Percentiles rank a stretch among this genome's conserved stretches.
These are phyloP conservation scores for Plectosphaerella plurivora DNA, from an alignment of 2,329 filamentous ascomycete genomes.

Conservation along the genomic window DNA sequence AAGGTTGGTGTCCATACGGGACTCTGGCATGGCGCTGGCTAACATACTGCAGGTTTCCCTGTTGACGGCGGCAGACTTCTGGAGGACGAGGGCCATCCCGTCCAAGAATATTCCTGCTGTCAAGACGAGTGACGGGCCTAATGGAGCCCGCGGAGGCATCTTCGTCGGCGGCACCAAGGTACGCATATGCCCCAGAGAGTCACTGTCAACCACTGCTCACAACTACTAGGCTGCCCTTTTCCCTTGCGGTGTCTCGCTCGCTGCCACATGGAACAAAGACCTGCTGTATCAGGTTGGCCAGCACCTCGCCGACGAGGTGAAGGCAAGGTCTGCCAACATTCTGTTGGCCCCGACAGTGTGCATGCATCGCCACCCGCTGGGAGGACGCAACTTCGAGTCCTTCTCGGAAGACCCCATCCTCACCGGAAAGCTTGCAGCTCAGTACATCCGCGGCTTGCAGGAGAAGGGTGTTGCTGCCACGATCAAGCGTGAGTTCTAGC, in stretches of 20 bases:
- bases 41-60: constrained; percentile 45
- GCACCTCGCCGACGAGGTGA: constrained; percentile 66
- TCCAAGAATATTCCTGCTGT: constrained; percentile 60
- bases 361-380: constrained; percentile 76
- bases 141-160: constrained; percentile 63
- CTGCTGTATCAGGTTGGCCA: constrained; percentile 66
- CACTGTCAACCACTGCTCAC: constrained; percentile 9
- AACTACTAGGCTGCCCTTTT: constrained; percentile 63
- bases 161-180: constrained; percentile 65
- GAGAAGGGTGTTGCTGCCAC: constrained; percentile 71
- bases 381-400: constrained; percentile 83
- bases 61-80: constrained; percentile 61
- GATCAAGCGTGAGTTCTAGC: constrained; percentile 59
- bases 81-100: constrained; percentile 62
- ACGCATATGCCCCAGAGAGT: constrained; percentile 9
- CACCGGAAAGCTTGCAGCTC: constrained; percentile 67
- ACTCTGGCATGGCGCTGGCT: too few relatives aligned
- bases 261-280: constrained; percentile 72
- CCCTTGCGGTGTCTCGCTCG: constrained; percentile 73
- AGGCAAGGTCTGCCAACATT: constrained; percentile 69
- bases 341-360: constrained; percentile 75
- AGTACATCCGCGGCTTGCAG: constrained; percentile 70
- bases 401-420: constrained; percentile 80
- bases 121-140: constrained; percentile 66
- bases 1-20: constrained; percentile 35